Evolutionary conservation across 495 filamentous ascomycete species (phyloP), one percentile per base, ranked within the genome.

Genomic region (Poronia punctata): DNA sequence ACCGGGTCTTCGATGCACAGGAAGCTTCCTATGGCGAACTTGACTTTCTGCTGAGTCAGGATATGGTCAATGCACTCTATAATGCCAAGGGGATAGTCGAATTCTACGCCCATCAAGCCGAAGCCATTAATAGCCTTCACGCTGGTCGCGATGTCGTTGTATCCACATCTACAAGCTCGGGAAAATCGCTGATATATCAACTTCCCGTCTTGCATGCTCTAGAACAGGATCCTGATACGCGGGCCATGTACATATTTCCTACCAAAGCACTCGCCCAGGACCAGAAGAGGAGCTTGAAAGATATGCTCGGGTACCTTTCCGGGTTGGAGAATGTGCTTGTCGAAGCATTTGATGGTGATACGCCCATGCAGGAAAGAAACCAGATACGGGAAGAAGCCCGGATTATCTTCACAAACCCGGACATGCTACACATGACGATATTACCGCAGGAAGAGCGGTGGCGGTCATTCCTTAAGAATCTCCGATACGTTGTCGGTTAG

Each of bases 201-300:
- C 69, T 99, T 14, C 92, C 92, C 0, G 89, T 97, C 47, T 66
- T 99, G 18, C 82, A 95, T 56, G 84, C 82, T 19, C 70, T 99
- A 8, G 90, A 97, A 60, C 68, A 75, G 29, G 84, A 96, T 48
- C 59, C 53, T 3, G 70, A 82, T 32, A 83, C 86, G 29, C 69
- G 89, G 49, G 90, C 92, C 7, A 87, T 99, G 82, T 97, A 95
- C 56, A 95, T 99, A 16, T 99, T 98, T 45, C 92, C 92, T 1
- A 99, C 92, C 3, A 99, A 99, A 64, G 92, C 92, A 8, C 68
- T 99, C 10, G 92, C 92, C 3, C 92, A 99, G 59, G 92, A 97
- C 63, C 92, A 99, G 61, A 78, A 79, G 53, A 74, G 92, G 43
- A 94, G 89, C 51, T 70, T 97, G 59, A 82, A 83, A 52, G 87